phyloP scores from a whole-genome alignment of 2,329 filamentous ascomycete genomes.

The Stagonosporopsis cucurbitacearum region DNA sequence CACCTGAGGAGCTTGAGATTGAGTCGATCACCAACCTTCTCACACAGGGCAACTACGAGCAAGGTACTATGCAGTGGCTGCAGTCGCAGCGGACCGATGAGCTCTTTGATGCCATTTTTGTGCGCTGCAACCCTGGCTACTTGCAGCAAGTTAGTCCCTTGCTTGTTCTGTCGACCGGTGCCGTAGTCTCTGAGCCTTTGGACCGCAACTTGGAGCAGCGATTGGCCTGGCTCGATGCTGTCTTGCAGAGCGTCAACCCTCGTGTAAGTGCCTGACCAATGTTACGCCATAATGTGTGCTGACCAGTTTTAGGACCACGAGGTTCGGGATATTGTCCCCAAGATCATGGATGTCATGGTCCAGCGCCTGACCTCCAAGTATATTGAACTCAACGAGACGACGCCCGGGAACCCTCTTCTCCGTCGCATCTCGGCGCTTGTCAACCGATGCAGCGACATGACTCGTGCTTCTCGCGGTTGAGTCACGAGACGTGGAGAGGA shows the following conservation, averaged over 20 bases:
- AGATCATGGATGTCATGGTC: constrained; percentile 66
- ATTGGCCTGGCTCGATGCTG: constrained; percentile 64
- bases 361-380: constrained; percentile 64
- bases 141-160: constrained; percentile 63
- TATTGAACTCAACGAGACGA: constrained; percentile 61
- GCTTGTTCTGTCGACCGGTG: constrained; percentile 66
- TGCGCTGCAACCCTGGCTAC: constrained; percentile 63
- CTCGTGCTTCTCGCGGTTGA: constrained; percentile 30
- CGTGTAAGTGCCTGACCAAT: constrained; percentile 51
- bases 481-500: constrained; percentile 22
- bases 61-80: constrained; percentile 63
- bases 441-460: constrained; percentile 43
- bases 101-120: constrained; percentile 68
- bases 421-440: constrained; percentile 58
- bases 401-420: constrained; percentile 59
- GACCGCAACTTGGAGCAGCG: constrained; percentile 61
- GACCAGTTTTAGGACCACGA: constrained; percentile 56
- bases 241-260: constrained; percentile 62
- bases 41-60: constrained; percentile 59
- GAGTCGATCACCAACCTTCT: constrained; percentile 69
- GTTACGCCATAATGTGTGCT: constrained; percentile 9
- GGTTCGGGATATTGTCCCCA: constrained; percentile 62
- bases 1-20: constrained; percentile 64
- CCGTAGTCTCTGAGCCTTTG: constrained; percentile 65
- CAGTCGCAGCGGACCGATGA: constrained; percentile 65